Conservation (phyloP, 2,329 filamentous ascomycete genomes). For the Aspergillus intermedius region DNA sequence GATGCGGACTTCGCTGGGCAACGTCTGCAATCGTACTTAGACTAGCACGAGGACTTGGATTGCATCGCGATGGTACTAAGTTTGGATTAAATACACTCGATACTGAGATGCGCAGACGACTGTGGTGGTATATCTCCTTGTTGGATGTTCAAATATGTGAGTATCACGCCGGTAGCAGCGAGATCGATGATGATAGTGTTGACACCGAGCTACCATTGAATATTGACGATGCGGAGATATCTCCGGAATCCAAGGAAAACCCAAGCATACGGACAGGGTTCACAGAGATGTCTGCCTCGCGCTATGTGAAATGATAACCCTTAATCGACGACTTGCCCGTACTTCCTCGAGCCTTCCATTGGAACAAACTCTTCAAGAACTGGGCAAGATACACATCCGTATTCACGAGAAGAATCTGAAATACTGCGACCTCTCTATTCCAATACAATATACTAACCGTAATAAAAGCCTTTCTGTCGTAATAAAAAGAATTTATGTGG, state of each 20-base stretch:
- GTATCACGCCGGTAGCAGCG: slow-evolving; percentile 40
- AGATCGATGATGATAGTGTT: slow-evolving; percentile 19
- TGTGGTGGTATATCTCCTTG: slow-evolving; percentile 47
- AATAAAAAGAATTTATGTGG: too few relatives aligned
- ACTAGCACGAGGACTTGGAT: slow-evolving; percentile 40
- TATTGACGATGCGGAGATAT: slow-evolving; percentile 44
- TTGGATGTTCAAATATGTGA: slow-evolving; percentile 45
- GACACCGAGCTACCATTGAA: slow-evolving; percentile 44
- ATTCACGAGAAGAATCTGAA: slow-evolving; percentile 12
- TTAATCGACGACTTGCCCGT: slow-evolving; percentile 28
- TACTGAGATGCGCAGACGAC: slow-evolving; percentile 46
- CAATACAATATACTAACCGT: too few relatives aligned
- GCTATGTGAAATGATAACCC: slow-evolving; percentile 43
- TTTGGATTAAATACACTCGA: slow-evolving; percentile 45
- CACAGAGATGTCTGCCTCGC: slow-evolving; percentile 46
- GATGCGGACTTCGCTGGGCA: slow-evolving; percentile 39
- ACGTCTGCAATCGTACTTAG: slow-evolving; percentile 38
- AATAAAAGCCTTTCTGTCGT: too few relatives aligned
- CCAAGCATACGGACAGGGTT: slow-evolving; percentile 41
- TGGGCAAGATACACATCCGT: slow-evolving; percentile 7
- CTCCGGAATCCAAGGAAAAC: slow-evolving; percentile 37
- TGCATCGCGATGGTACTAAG: slow-evolving; percentile 46
- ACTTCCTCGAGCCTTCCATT: slow-evolving; percentile 13
- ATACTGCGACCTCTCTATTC: slow-evolving; percentile 8
- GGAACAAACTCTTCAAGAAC: neutral